Conservation (phyloP, 768 basidiomycete species). For the Collybia nuda region DNA sequence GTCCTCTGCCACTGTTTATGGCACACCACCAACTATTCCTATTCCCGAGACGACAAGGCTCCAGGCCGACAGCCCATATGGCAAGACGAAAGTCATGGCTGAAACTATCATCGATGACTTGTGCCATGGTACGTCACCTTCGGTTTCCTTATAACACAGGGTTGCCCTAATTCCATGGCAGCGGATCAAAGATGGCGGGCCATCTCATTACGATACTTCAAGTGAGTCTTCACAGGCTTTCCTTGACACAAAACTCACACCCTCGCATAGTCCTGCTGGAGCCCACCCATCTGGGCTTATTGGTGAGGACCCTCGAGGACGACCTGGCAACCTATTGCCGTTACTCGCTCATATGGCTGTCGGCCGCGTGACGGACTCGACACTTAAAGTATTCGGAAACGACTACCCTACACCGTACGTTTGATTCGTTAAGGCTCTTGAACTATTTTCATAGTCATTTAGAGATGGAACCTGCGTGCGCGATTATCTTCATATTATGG, state of each 20-base stretch:
- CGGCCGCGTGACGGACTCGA: constrained; percentile 73
- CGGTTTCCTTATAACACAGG: constrained; percentile 1
- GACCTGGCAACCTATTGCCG: constrained; percentile 93
- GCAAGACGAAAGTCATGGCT: constrained; percentile 93
- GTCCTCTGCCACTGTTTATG: constrained; percentile 97
- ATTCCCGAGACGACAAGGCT: constrained; percentile 91
- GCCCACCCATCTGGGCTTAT: constrained; percentile 94
- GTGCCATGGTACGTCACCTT: constrained; percentile 59
- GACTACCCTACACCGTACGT: constrained; percentile 93
- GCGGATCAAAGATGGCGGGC: constrained; percentile 78
- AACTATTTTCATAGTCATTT: not conserved
- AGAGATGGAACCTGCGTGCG: constrained; percentile 98
- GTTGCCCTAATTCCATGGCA: constrained; percentile 23
- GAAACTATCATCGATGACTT: constrained; percentile 90
- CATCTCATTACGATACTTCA: constrained; percentile 95
- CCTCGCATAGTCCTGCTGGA: constrained; percentile 78
- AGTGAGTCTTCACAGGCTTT: constrained; percentile 49
- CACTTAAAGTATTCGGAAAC: constrained; percentile 88
- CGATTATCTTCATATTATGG: constrained; percentile 91
- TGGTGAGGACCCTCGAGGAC: constrained; percentile 95
- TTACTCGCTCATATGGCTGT: constrained; percentile 93
- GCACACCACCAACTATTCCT: constrained; percentile 87
- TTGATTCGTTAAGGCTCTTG: not conserved
- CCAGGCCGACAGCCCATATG: constrained; percentile 90
- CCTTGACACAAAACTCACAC: not conserved